Percentiles rank a stretch among this genome's conserved stretches.
Conservation (phyloP, 2,329 filamentous ascomycete genomes). For the Talaromyces albobiverticillius region DNA sequence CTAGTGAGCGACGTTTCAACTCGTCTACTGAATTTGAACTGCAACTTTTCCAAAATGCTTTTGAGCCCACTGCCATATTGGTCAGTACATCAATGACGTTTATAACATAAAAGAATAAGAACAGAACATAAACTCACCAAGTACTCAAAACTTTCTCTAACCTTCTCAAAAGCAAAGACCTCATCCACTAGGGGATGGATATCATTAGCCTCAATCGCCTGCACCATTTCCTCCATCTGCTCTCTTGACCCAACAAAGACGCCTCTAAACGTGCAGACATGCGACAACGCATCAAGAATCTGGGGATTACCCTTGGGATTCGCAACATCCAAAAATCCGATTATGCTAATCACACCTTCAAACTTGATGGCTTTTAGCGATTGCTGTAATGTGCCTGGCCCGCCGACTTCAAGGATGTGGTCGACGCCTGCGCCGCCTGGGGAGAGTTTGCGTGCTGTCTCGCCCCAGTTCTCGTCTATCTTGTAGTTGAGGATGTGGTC, state of each 20-base stretch:
- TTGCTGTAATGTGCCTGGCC: conserved; percentile 58
- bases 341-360: conserved; percentile 56
- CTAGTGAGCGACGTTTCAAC: no score
- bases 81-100: conserved; percentile 18
- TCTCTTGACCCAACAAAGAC: conserved; percentile 55
- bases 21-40: conserved; percentile 41
- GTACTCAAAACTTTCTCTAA: conserved; percentile 7
- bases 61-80: conserved; percentile 40
- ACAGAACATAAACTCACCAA: not conserved
- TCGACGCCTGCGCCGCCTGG: conserved; percentile 56
- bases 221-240: conserved; percentile 59
- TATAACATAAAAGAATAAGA: not conserved
- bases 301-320: conserved; percentile 48
- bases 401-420: conserved; percentile 65
- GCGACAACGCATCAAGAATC: conserved; percentile 50
- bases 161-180: conserved; percentile 10
- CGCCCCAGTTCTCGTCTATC: conserved; percentile 57
- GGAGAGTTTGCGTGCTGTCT: conserved; percentile 51
- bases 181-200: conserved; percentile 58
- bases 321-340: conserved; percentile 56
- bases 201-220: conserved; percentile 57
- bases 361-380: conserved; percentile 53
- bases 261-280: conserved; percentile 56
- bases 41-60: conserved; percentile 57
- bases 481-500: conserved; percentile 62